Evolutionary conservation across 2,329 filamentous ascomycete genomes (phyloP), one percentile per base, ranked within the genome.

Genomic region (Akanthomyces dipterigenus): DNA sequence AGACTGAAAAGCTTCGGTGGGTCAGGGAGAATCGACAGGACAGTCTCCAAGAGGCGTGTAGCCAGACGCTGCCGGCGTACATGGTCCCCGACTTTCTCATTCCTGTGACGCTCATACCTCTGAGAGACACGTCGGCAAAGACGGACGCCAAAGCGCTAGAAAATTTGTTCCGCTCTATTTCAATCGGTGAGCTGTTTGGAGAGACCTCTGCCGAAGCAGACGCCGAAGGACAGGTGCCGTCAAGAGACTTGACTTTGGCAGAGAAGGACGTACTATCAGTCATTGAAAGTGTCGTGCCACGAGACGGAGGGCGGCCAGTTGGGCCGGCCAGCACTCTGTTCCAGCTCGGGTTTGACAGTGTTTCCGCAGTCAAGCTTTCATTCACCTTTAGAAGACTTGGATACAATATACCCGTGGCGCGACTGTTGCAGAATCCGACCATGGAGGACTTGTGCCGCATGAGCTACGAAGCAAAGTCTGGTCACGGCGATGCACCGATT

Each of bases 341-440:
- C 48, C 69, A 72, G 55, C 65, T 76, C 18, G 74, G 73, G 0
- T 60, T 76, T 36, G 74, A 76, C 63, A 76, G 73, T 63, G 64
- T 76, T 6, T 71, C 67, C 46, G 71, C 70, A 16, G 74, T 76
- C 31, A 70, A 69, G 31, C 63, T 76, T n/a, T 71, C 72, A 1
- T 68, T 73, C 43, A 70, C 68, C 49, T 64, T 76, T 9, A 67
- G 67, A 34, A 70, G 69, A 38, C 64, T 70, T 5, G 74, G 73
- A 1, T 75, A 72, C 24, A 65, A 68, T 16, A 67, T 68, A 26
- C 69, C 67, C 18, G 71, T 76, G 7, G 68, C 72, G n/a, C 66
- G 64, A n/a, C 65, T 76, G 18, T 65, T 76, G 65, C 69, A 66
- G 38, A 72, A 73, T 60, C 71, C 71, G 0, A 67, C 68, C 8